These are phyloP conservation scores for Penicillium desertorum DNA, from an alignment of 495 filamentous ascomycete species.

Conservation along the genomic window DNA sequence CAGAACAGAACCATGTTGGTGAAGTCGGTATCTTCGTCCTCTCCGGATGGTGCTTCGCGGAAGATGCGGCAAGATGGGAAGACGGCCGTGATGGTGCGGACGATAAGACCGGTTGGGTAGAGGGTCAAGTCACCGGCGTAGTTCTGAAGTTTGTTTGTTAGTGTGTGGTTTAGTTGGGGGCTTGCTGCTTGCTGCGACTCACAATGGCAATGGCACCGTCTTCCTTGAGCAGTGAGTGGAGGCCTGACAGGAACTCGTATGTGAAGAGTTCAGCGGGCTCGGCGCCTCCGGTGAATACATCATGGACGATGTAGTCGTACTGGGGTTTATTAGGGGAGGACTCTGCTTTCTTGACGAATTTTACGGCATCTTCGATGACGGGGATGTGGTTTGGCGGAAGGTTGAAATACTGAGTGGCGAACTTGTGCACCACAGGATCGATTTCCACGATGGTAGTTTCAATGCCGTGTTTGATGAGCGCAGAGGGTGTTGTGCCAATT, in stretches of 20 bases:
- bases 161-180: not conserved
- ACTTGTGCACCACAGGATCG: constrained; percentile 83
- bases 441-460: constrained; percentile 92
- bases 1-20: constrained; percentile 82
- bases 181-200: constrained; percentile 33
- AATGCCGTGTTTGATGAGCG: constrained; percentile 83
- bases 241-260: constrained; percentile 67
- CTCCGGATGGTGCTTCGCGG: constrained; percentile 63
- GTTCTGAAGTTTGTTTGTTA: constrained; percentile 57
- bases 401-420: constrained; percentile 78
- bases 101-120: constrained; percentile 65
- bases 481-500: constrained; percentile 85
- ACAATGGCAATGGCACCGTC: constrained; percentile 90
- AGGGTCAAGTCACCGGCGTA: constrained; percentile 90
- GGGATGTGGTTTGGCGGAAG: constrained; percentile 75
- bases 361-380: constrained; percentile 77
- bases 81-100: constrained; percentile 67
- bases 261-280: constrained; percentile 90
- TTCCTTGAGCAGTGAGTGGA: constrained; percentile 67
- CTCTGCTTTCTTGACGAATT: constrained; percentile 61
- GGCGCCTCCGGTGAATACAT: constrained; percentile 97
- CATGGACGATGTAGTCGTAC: constrained; percentile 93
- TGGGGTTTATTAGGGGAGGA: constrained; percentile 43
- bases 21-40: constrained; percentile 60
- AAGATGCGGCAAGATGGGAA: constrained; percentile 83